These are phyloP conservation scores for Plantago elongata DNA, from an alignment of 257 asterid species.

Conservation along the genomic window DNA sequence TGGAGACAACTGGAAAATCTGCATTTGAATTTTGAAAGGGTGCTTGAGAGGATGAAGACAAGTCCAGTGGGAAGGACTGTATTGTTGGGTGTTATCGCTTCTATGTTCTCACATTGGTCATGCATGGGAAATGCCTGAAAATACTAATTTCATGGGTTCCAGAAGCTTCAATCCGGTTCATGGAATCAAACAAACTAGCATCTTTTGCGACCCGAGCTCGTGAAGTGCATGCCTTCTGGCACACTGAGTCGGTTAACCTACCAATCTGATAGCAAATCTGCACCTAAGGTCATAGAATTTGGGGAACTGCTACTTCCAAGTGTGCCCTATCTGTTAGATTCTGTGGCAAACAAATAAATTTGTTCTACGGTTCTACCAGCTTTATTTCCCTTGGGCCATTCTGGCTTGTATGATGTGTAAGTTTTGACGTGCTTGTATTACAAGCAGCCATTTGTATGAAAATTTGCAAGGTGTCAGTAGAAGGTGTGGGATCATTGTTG, in stretches of 20 bases:
- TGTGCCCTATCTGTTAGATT: constrained; percentile 80
- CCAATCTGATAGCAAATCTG: constrained; percentile 86
- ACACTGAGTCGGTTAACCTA: constrained; percentile 79
- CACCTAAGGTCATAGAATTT: constrained; percentile 81
- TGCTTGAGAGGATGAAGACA: constrained; percentile 75
- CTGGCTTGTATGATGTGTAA: constrained; percentile 64
- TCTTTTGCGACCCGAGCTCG: too few relatives aligned
- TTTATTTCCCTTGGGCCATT: constrained; percentile 94
- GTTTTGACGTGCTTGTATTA: constrained; percentile 86
- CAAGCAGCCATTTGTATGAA: constrained; percentile 57
- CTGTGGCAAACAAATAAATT: constrained; percentile 57
- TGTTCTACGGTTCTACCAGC: constrained; percentile 52
- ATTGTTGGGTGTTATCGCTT: constrained; percentile 67
- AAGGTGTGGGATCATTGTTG: constrained; percentile 71
- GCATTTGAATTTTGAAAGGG: constrained; percentile 76
- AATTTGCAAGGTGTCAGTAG: constrained; percentile 79
- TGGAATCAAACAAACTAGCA: too few relatives aligned
- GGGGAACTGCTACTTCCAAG: constrained; percentile 93
- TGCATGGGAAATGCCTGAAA: constrained; percentile 88
- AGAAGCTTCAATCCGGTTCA: too few relatives aligned
- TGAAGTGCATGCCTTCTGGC: constrained; percentile 97
- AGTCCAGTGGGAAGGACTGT: constrained; percentile 80
- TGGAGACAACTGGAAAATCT: constrained; percentile 88
- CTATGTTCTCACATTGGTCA: constrained; percentile 70
- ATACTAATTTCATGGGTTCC: too few relatives aligned